A percentile compares a stretch with the other conserved stretches of the same genome.
Conservation (phyloP, 805 yeast genomes). For the Ogataea zsoltii region DNA sequence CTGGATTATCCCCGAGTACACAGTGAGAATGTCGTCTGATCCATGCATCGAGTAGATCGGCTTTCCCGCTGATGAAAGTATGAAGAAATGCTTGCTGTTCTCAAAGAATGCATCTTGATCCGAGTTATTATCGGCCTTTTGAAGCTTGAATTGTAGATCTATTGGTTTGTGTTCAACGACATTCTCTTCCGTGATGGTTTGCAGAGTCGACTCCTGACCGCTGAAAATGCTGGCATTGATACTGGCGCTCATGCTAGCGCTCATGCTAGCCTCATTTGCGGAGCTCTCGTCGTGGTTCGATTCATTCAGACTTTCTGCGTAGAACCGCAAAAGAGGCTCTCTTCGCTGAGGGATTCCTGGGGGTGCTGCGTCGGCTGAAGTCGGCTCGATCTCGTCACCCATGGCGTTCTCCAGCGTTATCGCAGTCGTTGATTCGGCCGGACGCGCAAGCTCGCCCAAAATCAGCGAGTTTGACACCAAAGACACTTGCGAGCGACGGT, state of each 20-base stretch:
- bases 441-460: constrained; percentile 18
- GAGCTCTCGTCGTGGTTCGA: background rate
- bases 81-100: constrained; percentile 67
- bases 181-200: constrained; percentile 2
- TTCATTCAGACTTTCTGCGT: constrained; percentile 3
- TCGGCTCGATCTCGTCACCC: constrained; percentile 11
- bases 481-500: constrained; percentile 23
- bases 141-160: constrained; percentile 24
- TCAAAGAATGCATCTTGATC: constrained; percentile 35
- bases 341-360: background rate
- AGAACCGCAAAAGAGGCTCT: constrained; percentile 6
- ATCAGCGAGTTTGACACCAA: constrained; percentile 21
- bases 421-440: constrained; percentile 36
- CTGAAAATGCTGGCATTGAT: constrained; percentile 27
- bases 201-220: constrained; percentile 19
- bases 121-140: constrained; percentile 29
- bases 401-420: constrained; percentile 25
- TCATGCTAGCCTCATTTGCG: constrained; percentile 13
- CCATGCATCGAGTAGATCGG: constrained; percentile 83
- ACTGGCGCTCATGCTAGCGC: constrained; percentile 16
- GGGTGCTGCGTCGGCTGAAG: background rate
- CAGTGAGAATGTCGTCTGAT: constrained; percentile 61
- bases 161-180: constrained; percentile 14
- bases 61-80: constrained; percentile 83
- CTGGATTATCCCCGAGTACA: constrained; percentile 78